Evolutionary conservation across 768 basidiomycete genomes (phyloP).

Genomic region (Rhizopogon vesiculosus): DNA sequence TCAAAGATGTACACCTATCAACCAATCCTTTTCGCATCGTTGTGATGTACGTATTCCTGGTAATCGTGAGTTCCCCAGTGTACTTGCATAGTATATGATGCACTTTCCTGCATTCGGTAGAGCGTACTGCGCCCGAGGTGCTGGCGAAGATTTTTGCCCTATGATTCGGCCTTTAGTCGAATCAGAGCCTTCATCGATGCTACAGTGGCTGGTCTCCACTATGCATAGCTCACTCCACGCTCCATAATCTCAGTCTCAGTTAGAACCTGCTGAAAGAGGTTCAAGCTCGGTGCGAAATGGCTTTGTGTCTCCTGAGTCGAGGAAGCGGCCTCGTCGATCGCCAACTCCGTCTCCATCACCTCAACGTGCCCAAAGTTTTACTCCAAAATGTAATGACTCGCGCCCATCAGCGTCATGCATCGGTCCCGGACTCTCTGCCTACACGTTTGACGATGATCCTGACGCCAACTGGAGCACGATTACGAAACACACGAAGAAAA

Average conservation of each 20-base stretch:
- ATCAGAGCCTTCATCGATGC: neutral
- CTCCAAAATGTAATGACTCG: neutral
- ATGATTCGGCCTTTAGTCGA: neutral
- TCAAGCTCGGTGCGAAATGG: neutral
- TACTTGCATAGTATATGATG: neutral
- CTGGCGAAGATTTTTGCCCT: neutral
- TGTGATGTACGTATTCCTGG: no score
- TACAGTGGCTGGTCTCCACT: conserved; percentile 3
- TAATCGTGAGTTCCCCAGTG: neutral
- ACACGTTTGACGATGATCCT: conserved; percentile 17
- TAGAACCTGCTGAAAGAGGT: neutral
- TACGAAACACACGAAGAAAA: conserved; percentile 1
- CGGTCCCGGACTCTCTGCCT: conserved; percentile 8
- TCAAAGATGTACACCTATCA: no score
- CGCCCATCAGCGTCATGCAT: neutral
- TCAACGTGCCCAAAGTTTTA: neutral
- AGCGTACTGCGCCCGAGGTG: neutral
- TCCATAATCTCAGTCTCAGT: neutral
- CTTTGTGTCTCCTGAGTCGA: neutral
- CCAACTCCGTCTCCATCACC: neutral
- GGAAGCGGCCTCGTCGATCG: neutral
- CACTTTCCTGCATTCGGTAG: neutral
- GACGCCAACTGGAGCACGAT: conserved; percentile 12
- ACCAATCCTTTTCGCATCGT: neutral
- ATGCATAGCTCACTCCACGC: neutral